These are phyloP conservation scores for Carnegiea gigantea DNA, from an alignment of 179 eudicot species.

Conservation along the genomic window DNA sequence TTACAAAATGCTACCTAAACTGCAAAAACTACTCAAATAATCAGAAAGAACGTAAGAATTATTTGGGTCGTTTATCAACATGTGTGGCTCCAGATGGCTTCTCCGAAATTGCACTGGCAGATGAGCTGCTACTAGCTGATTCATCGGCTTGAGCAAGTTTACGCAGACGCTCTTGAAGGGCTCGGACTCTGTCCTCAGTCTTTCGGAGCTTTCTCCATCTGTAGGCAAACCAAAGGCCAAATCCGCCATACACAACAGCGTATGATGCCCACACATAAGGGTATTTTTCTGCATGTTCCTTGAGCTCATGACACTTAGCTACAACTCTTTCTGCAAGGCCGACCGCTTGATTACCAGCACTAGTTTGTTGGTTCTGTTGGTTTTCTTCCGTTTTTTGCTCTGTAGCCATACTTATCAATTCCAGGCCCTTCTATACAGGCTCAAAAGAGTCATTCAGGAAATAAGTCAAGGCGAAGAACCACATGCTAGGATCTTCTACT, in stretches of 20 bases:
- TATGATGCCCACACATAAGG: constrained; percentile 88
- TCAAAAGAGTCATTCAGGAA: constrained; percentile 2
- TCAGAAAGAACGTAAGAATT: background rate
- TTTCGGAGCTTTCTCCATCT: constrained; percentile 72
- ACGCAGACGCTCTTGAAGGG: constrained; percentile 61
- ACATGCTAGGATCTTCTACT: background rate
- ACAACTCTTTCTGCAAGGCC: constrained; percentile 41
- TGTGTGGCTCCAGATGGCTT: constrained; percentile 22
- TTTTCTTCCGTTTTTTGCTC: constrained; percentile 31
- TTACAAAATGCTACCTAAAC: background rate
- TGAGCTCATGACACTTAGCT: constrained; percentile 49
- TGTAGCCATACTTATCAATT: constrained; percentile 28
- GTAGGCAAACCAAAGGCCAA: constrained; percentile 69
- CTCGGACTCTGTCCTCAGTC: constrained; percentile 74
- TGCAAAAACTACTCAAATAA: background rate
- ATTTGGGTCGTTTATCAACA: constrained; percentile 34
- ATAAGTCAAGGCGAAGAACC: background rate
- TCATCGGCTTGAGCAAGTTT: constrained; percentile 59
- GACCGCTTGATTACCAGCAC: constrained; percentile 16
- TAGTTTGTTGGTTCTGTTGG: constrained; percentile 23
- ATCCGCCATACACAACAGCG: constrained; percentile 64
- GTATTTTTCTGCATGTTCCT: constrained; percentile 65
- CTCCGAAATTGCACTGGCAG: constrained; percentile 27
- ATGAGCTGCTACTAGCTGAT: constrained; percentile 13
- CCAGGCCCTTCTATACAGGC: background rate